phyloP scores from a whole-genome alignment of 2,329 filamentous ascomycete genomes.

The Periconia sp. region DNA sequence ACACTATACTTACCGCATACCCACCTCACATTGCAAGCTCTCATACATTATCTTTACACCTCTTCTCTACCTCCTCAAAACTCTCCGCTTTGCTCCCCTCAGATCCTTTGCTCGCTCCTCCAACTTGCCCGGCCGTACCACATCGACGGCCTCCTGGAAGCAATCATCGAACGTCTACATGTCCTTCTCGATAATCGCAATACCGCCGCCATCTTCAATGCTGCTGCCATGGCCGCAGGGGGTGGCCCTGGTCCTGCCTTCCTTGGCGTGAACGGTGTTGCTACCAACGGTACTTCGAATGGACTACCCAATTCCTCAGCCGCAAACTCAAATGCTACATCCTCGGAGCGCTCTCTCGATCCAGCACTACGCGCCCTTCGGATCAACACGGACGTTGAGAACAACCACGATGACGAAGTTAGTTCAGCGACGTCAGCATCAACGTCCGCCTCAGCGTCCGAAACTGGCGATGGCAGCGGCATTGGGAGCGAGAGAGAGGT shows the following conservation, averaged over 20 bases:
- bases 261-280: constrained; percentile 37
- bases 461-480: constrained; percentile 39
- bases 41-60: constrained; percentile 93
- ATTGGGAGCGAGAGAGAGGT: constrained; percentile 63
- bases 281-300: constrained; percentile 35
- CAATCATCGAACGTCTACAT: constrained; percentile 89
- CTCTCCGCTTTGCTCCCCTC: constrained; percentile 85
- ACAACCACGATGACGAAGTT: constrained; percentile 41
- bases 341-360: constrained; percentile 37
- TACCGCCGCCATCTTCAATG: constrained; percentile 96
- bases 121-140: constrained; percentile 94
- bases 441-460: constrained; percentile 38
- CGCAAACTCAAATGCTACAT: constrained; percentile 6
- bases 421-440: constrained; percentile 38
- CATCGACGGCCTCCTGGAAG: constrained; percentile 89
- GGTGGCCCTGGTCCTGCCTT: constrained; percentile 84
- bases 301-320: constrained; percentile 16
- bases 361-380: constrained; percentile 49
- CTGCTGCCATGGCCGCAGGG: constrained; percentile 95
- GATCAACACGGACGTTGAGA: constrained; percentile 57
- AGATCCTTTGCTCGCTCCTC: constrained; percentile 92
- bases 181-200: constrained; percentile 89
- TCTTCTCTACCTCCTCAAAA: constrained; percentile 79
- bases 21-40: constrained; percentile 82
- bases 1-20: constrained; percentile 95